Base-by-base conservation (phyloP, 2,329 filamentous ascomycete genomes). In the Triangularia setosa region DNA sequence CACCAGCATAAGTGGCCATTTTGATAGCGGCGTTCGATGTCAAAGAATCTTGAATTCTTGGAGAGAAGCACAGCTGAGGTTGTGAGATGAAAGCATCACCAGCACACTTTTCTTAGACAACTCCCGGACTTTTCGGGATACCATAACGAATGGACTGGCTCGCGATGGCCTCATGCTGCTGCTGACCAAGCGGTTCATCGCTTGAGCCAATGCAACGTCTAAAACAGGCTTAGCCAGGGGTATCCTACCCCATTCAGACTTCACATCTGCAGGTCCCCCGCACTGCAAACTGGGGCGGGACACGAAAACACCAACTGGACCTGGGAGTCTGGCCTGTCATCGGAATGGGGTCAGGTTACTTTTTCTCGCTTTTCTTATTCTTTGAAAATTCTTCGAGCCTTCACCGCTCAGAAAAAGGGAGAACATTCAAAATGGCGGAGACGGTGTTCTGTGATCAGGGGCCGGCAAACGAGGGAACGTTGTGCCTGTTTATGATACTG, bases 181-280 rank as follows among this genome's bases (percentile, higher is more conserved):
- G 52, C 52, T 55, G 52, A 55, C 52, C 52, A 55, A 55, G 52
- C 23, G 25, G 25, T 24, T 55, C 52, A 25, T 55, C 52, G 52
- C 52, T 25, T 55, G 27, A 27, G 16, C 52, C 58, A 53, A 63
- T 62, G 57, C 57, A 56, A 57, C 58, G 56, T 64, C 65, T 55
- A 30, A 55, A 67, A 64, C 8, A 61, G 61, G 65, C 58, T 61
- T 67, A 67, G 65, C 65, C 65, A 67, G 65, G 65, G 65, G 65
- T 55, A 60, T 33, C 23, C n/a, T 28, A 48, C 58, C 52, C 18
- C 52, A 27, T 35, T n/a, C 27, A 25, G 53, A 58, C n/a, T 16
- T 25, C n/a, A 28, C 25, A 25, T 14, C 7, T 58, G 48, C 44
- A 61, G n/a, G 60, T 44, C 44, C 56, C 55, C 40, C 25, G 54